These are phyloP conservation scores for Silene noctiflora DNA, from an alignment of 179 eudicot genomes.

Conservation along the genomic window DNA sequence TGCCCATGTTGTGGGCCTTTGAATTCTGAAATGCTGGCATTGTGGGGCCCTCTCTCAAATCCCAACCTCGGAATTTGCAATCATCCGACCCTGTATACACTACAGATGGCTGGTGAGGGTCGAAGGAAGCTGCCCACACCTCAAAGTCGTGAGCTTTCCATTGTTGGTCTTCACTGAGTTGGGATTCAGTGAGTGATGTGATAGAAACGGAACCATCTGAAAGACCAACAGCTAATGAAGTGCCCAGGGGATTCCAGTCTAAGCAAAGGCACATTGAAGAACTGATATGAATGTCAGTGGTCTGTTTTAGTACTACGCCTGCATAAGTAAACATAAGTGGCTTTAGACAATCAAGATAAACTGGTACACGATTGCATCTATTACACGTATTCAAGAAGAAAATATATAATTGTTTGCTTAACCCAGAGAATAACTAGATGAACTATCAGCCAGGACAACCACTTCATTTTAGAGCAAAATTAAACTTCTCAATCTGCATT, in stretches of 20 bases:
- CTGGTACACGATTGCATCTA: neutral
- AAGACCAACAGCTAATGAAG: slow-evolving; percentile 67
- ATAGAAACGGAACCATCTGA: slow-evolving; percentile 86
- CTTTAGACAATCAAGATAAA: neutral
- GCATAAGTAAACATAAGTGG: slow-evolving; percentile 21
- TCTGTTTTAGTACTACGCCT: slow-evolving; percentile 53
- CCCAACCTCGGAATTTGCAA: slow-evolving; percentile 87
- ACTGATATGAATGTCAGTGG: slow-evolving; percentile 48
- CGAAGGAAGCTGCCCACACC: slow-evolving; percentile 84
- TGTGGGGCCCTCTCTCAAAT: slow-evolving; percentile 53
- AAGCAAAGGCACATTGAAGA: slow-evolving; percentile 91
- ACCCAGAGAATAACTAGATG: neutral
- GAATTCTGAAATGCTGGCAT: slow-evolving; percentile 64
- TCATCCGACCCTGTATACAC: slow-evolving; percentile 93
- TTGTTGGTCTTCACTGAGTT: slow-evolving; percentile 42
- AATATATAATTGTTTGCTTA: neutral
- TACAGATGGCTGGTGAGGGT: slow-evolving; percentile 70
- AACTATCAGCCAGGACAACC: neutral
- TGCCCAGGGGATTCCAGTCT: slow-evolving; percentile 75
- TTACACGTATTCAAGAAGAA: neutral
- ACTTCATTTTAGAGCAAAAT: neutral
- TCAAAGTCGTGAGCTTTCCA: slow-evolving; percentile 98
- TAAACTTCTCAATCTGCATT: neutral
- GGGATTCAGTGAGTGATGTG: slow-evolving; percentile 54
- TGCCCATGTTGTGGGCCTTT: slow-evolving; percentile 76